Base-by-base conservation (phyloP, 2,329 filamentous ascomycete genomes). In the Colletotrichum destructivum region DNA sequence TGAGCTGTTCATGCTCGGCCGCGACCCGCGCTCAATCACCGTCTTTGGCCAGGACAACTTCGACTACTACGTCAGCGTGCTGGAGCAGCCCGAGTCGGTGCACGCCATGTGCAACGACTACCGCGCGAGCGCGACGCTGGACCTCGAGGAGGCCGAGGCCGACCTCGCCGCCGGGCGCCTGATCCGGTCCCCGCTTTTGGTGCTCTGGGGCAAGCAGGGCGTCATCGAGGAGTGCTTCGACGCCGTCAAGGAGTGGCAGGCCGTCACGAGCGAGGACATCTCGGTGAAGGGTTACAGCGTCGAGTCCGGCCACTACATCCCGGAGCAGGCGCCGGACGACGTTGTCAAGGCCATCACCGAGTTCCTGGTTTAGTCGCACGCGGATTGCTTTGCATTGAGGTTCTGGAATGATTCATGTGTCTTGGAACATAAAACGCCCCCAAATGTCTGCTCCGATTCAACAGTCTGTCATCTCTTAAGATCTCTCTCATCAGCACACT, bases 81-180 rank as follows among this genome's bases (percentile, higher is more conserved):
- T 89, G 31, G 78, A 78, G 6, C 82, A 88, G 55, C 76, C 78
- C 2, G 80, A 78, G 0, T 78, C 82, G 0, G 82, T 90, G 13
- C 82, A 85, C 70, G 83, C 82, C 0, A 87, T 85, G 80, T 89
- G 87, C 71, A 83, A 90, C 73, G 88, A 90, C 74, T 91, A 90
- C 71, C 80, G 87, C 13, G 88, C 88, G 0, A 83, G 82, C 6
- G 86, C 86, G 16, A 85, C 83, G 0, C 75, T 88, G 31, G 89
- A 90, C 77, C 75, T 90, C 6, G 85, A 88, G 2, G 84, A 86
- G 75, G 82, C 87, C 51, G 81, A 82, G 68, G 77, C 79, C 23
- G 87, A 90, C 76, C 69, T 85, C 60, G 75, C 79, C 8, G 76
- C 78, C 1, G 85, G 84, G 0, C 81, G 80, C 71, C 82, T 82